Evolutionary conservation across 495 filamentous ascomycete genomes (phyloP), one percentile per base, ranked within the genome.

Genomic region (Talaromyces trachyspermus): DNA sequence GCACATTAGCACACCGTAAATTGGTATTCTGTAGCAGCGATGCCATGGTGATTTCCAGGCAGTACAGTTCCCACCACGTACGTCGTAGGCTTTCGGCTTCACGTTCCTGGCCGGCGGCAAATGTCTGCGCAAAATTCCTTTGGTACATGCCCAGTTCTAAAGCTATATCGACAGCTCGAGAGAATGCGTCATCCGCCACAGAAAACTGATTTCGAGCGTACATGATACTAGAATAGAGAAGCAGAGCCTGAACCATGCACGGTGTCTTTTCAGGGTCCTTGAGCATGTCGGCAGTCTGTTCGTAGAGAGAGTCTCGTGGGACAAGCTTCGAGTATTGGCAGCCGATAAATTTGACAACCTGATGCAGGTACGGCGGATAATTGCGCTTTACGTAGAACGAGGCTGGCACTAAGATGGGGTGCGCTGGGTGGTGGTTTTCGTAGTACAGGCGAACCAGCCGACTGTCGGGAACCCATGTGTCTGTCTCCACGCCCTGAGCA

Each of bases 51-150:
- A 45, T 40, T 15, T 50, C 48, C 0, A 15, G 15, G 22, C 44
- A 33, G 25, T 45, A 50, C 11, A 50, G 48, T 18, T 43, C 39
- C 48, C 48, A 50, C 38, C 39, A 50, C 18, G 48, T 50, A 17
- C 48, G 38, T 42, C 39, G 11, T 15, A 42, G 29, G 17, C 38
- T 43, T 27, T 50, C 48, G 15, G 48, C 48, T 11, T 42, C 48
- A 27, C n/a, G 18, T 10, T 23, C 17, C 20, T 30, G 29, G 40
- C 9, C 35, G 5, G n/a, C 9, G 12, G 23, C 18, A 22, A 14
- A 35, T 9, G 30, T 10, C 5, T 17, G 12, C 9, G 39, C 41
- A 30, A 45, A 50, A 7, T 26, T 30, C 8, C 22, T 19, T 18
- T 27, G 37, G 27, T 50, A 26, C 48, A 50, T 50, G 5, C 41